Base-by-base conservation (phyloP, 2,329 filamentous ascomycete species). In the Diplodia intermedia region DNA sequence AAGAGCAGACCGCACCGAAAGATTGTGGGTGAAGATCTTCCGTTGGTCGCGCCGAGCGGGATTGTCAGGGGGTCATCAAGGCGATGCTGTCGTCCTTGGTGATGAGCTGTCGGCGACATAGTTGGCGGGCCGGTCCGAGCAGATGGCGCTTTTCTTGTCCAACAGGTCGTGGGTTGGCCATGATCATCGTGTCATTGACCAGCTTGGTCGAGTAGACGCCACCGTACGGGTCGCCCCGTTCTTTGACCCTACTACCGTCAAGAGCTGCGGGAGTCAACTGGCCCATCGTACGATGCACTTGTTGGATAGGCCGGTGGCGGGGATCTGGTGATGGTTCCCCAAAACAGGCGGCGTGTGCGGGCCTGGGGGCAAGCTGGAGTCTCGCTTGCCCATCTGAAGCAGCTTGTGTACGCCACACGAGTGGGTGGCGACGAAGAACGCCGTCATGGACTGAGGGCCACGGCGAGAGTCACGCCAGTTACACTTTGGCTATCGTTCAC, bases 131-230 rank as follows among this genome's bases (percentile, higher is more conserved):
- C 83, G 74, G 40, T 80, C 75, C 62, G 78, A 82, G 71, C 82
- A 84, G 9, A 80, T 79, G 26, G 75, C 74, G 33, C 77, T 80
- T 52, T 79, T 81, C 72, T 82, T 82, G 72, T 84, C 83, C n/a
- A 85, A 65, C 2, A 83, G 76, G 61, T 82, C 76, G 67, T 82
- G 80, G 36, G 3, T 76, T 82, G 29, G 85, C 69, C 5, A 85
- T 80, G 1, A 82, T 76, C 14, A 77, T 74, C 0, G 77, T 83
- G 9, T 73, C 77, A 0, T 76, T 73, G 4, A 81, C 81, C 11
- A 83, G 71, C 70, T 84, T 84, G 57, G 83, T 73, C 0, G 75
- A 76, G 69, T 75, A 83, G 14, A 84, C 74, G 0, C 75, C 75
- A 14, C 82, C 82, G 68, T 83, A 83, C 23, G 73, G 66, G 26